phyloP scores from a whole-genome alignment of 2,329 filamentous ascomycete species.

The Exophiala mesophila region DNA sequence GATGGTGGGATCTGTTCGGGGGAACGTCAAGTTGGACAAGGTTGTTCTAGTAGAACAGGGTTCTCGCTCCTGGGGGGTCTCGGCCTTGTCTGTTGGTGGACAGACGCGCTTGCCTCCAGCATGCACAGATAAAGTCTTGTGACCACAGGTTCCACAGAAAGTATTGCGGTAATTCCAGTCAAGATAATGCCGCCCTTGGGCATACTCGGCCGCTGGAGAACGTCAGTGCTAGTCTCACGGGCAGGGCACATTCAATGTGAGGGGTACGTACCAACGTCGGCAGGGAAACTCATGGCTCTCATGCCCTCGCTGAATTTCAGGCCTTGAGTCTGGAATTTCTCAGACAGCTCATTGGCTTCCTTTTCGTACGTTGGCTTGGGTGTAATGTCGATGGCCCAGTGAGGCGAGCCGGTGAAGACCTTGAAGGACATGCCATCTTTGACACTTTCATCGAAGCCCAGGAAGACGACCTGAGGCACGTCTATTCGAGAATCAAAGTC shows the following conservation, averaged over 20 bases:
- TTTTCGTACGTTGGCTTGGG: constrained; percentile 61
- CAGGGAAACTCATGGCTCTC: constrained; percentile 55
- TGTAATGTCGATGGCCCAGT: constrained; percentile 86
- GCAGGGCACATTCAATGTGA: no score
- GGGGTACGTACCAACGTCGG: constrained; percentile 56
- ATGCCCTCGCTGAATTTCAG: constrained; percentile 63
- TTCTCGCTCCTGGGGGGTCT: constrained; percentile 50
- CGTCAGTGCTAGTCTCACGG: no score
- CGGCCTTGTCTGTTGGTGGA: constrained; percentile 40
- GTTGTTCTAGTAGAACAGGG: constrained; percentile 78
- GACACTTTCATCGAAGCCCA: constrained; percentile 69
- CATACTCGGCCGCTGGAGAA: constrained; percentile 75
- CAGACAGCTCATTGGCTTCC: constrained; percentile 57
- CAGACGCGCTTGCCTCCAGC: constrained; percentile 43
- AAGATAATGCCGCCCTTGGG: constrained; percentile 77
- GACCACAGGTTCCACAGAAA: constrained; percentile 86
- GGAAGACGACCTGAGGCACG: constrained; percentile 70
- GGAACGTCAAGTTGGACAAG: constrained; percentile 86
- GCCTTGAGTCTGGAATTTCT: constrained; percentile 56
- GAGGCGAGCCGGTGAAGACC: constrained; percentile 71
- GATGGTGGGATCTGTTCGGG: constrained; percentile 87
- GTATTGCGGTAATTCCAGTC: constrained; percentile 94
- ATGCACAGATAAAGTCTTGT: constrained; percentile 60
- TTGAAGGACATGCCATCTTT: constrained; percentile 44
- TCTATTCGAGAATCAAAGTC: constrained; percentile 67